Evolutionary conservation across 805 yeast genomes (phyloP), one percentile per base, ranked within the genome.

Genomic region (Metschnikowia baotianmanensis): DNA sequence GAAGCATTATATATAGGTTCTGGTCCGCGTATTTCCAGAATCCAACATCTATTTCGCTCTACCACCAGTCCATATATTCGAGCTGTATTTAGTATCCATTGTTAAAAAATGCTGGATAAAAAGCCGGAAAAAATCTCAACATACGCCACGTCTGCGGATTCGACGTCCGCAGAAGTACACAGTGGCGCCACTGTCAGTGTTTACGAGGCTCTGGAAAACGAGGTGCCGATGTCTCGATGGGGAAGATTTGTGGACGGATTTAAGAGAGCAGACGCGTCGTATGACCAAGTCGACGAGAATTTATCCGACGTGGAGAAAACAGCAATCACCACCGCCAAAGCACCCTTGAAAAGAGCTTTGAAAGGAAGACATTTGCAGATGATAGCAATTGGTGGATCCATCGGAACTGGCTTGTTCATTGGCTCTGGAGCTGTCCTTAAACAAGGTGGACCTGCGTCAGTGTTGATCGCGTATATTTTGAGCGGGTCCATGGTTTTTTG

Each of bases 321-420:
- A 18, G 76, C 74, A 43, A 58, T 72, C 17, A 62, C 65, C 36
- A 67, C 75, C 3, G 80, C 83, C n/a, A 66, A 69, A 40, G 65
- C 86, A 4, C 88, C 86, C 2, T 65, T 83, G 45, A 64, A 74
- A 31, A 71, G 76, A 48, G 65, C 73, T 10, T 59, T 80, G 53
- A 78, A 77, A 50, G 59, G 65, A 31, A 73, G 88, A 55, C 86
- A 80, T 51, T 57, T 82, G 12, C 25, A 23, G 12, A 23, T 23
- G 25, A 23, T 86, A 65, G 89, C 93, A 36, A 70, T 85, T 47
- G 93, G 91, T 51, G 90, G 91, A 28, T 75, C 83, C 45, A 84
- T 86, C 51, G 96, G 95, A 52, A 82, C 91, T 9, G 95, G 93
- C 56, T 67, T 86, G 38, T 79, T 87, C 46, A 83, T 87, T 24